A percentile compares a stretch with the other conserved stretches of the same genome.
Evolutionary conservation across 768 basidiomycete species (phyloP).

Genomic region (Pisolithus sp.): DNA sequence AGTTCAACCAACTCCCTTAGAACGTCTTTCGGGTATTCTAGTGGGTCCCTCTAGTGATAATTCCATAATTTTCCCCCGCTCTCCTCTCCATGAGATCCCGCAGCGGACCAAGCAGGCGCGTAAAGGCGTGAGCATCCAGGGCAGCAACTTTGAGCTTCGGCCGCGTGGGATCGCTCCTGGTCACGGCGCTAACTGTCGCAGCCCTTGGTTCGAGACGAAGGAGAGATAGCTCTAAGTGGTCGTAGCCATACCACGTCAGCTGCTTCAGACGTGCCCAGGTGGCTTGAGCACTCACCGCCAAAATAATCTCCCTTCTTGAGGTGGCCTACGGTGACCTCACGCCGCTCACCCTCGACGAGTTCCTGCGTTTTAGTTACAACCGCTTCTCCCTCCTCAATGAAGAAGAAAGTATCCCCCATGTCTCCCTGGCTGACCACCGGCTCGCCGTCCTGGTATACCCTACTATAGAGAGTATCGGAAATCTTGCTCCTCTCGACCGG

Average conservation of each 20-base stretch:
- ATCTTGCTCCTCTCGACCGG: slow-evolving; percentile 93
- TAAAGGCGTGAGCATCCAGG: slow-evolving; percentile 89
- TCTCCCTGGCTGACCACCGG: slow-evolving; percentile 90
- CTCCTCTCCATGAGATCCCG: slow-evolving; percentile 90
- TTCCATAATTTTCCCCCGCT: slow-evolving; percentile 68
- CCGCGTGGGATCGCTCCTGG: slow-evolving; percentile 34
- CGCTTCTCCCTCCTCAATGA: slow-evolving; percentile 92
- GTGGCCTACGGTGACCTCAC: slow-evolving; percentile 66
- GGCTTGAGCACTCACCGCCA: slow-evolving; percentile 60
- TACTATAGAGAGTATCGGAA: slow-evolving; percentile 88
- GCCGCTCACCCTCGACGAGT: slow-evolving; percentile 49
- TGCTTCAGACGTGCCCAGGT: neutral
- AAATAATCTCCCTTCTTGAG: slow-evolving; percentile 95
- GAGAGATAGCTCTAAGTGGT: slow-evolving; percentile 73
- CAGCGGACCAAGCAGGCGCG: slow-evolving; percentile 85
- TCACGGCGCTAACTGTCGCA: slow-evolving; percentile 87
- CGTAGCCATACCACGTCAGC: slow-evolving; percentile 2
- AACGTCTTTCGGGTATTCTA: slow-evolving; percentile 8
- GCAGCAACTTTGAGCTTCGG: slow-evolving; percentile 89
- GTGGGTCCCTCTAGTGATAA: slow-evolving; percentile 27
- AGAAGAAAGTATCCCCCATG: slow-evolving; percentile 95
- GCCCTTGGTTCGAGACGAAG: slow-evolving; percentile 86
- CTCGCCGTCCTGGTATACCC: slow-evolving; percentile 75
- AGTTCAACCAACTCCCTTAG: neutral
- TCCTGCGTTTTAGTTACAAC: slow-evolving; percentile 72